phyloP scores from a whole-genome alignment of 345 rosid genomes.

The Turnera subulata region DNA sequence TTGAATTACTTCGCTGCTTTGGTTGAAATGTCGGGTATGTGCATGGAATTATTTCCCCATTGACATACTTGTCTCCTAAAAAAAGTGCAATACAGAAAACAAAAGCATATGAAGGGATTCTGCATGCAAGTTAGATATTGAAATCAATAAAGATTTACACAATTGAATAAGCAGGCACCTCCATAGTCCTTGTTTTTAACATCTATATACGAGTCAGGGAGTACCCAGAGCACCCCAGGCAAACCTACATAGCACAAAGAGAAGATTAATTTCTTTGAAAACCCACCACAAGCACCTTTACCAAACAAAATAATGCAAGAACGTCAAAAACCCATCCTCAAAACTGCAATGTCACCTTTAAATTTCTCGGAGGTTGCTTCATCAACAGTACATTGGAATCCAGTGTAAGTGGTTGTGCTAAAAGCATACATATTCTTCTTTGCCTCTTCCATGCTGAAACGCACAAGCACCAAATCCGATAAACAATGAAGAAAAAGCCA shows the following conservation, averaged over 20 bases:
- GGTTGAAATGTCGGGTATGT: constrained; percentile 93
- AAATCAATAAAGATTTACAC: neutral
- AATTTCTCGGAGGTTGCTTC: constrained; percentile 54
- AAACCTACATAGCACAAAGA: constrained; percentile 46
- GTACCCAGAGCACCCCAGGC: constrained; percentile 98
- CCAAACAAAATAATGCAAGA: neutral
- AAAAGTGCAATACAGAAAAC: neutral
- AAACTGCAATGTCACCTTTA: constrained; percentile 49
- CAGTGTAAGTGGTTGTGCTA: constrained; percentile 81
- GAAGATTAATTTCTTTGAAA: neutral
- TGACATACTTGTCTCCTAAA: constrained; percentile 83
- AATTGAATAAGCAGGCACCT: constrained; percentile 47
- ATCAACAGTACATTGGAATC: constrained; percentile 72
- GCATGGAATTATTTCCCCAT: constrained; percentile 92
- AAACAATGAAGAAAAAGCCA: neutral
- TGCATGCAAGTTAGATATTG: neutral
- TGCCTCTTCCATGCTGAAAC: constrained; percentile 67
- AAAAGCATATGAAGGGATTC: neutral
- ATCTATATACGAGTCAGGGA: constrained; percentile 94
- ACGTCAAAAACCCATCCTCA: neutral
- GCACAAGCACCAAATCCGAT: neutral
- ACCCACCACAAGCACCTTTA: neutral
- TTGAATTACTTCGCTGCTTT: constrained; percentile 57
- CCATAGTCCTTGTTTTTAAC: constrained; percentile 98
- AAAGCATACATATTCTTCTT: constrained; percentile 95